A percentile compares a stretch with the other conserved stretches of the same genome.
phyloP scores from a whole-genome alignment of 805 yeast species.

The Ogataea pilisensis region DNA sequence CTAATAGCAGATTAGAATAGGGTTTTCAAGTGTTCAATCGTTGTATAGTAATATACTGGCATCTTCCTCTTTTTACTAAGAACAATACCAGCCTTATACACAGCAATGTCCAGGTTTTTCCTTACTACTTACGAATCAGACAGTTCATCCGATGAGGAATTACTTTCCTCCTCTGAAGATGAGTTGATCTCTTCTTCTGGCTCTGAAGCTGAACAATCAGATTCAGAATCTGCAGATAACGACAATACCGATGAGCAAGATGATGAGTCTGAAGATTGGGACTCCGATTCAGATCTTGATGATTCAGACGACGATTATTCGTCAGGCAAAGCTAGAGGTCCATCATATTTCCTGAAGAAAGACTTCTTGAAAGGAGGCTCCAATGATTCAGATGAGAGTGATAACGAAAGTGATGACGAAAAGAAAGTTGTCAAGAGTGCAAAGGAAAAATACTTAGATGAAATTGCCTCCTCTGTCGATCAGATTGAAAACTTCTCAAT shows the following conservation, averaged over 20 bases:
- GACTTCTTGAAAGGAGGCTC: conserved; percentile 40
- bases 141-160: conserved; percentile 47
- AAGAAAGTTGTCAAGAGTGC: conserved; percentile 89
- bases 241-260: conserved; percentile 39
- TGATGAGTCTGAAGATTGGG: conserved; percentile 40
- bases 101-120: conserved; percentile 91
- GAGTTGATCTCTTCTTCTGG: conserved; percentile 41
- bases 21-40: too few relatives aligned
- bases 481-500: conserved; percentile 65
- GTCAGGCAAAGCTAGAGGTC: conserved; percentile 38
- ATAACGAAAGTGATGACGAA: conserved; percentile 48
- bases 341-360: conserved; percentile 52
- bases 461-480: conserved; percentile 63
- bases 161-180: conserved; percentile 57
- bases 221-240: conserved; percentile 40
- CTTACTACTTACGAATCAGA: conserved; percentile 54
- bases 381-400: conserved; percentile 33
- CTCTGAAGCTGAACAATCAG: conserved; percentile 25
- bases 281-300: conserved; percentile 38
- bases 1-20: not conserved
- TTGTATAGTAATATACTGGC: not conserved
- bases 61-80: not conserved
- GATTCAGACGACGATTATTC: conserved; percentile 37
- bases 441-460: conserved; percentile 87
- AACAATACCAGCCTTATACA: not conserved